A percentile compares a stretch with the other conserved stretches of the same genome.
phyloP scores from a whole-genome alignment of 768 basidiomycete species.

The Lyophyllum shimeji region DNA sequence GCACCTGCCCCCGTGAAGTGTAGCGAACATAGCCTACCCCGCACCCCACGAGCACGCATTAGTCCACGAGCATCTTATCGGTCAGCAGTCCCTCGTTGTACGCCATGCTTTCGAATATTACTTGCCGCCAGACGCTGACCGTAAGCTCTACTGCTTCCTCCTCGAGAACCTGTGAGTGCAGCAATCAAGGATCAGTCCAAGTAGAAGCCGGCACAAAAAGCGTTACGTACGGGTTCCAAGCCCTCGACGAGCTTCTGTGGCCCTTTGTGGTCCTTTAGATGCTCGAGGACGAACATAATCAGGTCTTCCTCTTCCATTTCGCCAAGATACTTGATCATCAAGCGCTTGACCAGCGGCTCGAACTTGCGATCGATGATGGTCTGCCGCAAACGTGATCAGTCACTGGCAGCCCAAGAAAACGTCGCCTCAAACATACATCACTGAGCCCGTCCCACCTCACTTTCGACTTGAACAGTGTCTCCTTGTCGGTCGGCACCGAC shows the following conservation, averaged over 20 bases:
- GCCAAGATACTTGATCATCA: constrained; percentile 86
- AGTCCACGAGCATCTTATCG: constrained; percentile 81
- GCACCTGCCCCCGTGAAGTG: constrained; percentile 51
- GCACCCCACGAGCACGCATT: constrained; percentile 21
- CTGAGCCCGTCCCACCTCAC: constrained; percentile 91
- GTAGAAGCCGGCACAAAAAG: background rate
- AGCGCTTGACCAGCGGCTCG: constrained; percentile 76
- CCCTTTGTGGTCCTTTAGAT: constrained; percentile 86
- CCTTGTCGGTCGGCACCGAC: constrained; percentile 76
- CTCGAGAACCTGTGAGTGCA: constrained; percentile 69
- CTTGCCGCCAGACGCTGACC: constrained; percentile 84
- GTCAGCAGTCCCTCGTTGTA: constrained; percentile 88
- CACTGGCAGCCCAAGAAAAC: background rate
- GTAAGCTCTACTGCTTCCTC: constrained; percentile 85
- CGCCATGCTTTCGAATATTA: constrained; percentile 94
- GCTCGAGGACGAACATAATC: constrained; percentile 91
- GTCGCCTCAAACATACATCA: constrained; percentile 56
- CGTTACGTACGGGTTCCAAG: constrained; percentile 76
- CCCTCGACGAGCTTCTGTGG: constrained; percentile 87
- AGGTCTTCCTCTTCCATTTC: constrained; percentile 93
- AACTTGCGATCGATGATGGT: constrained; percentile 81
- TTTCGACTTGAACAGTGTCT: constrained; percentile 77
- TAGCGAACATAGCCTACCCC: constrained; percentile 25
- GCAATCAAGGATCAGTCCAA: constrained; percentile 3
- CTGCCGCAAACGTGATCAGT: constrained; percentile 38